Evolutionary conservation across 1,139 yeast species (phyloP).

Genomic region (Yamadazyma buinensis): DNA sequence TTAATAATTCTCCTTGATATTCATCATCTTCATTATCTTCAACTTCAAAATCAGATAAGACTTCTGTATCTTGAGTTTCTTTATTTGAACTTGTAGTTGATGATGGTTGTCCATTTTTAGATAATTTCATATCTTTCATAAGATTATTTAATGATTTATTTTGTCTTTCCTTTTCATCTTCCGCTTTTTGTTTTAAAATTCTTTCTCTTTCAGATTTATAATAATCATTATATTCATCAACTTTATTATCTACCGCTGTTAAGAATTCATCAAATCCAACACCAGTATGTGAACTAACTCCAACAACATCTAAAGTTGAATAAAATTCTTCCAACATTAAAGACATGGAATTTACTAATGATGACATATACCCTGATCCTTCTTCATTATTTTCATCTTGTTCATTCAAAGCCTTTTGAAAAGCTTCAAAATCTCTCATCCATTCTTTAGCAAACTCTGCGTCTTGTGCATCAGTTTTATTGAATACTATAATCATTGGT

Average conservation of each 20-base stretch:
- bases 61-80: slow-evolving; percentile 53
- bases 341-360: slow-evolving; percentile 90
- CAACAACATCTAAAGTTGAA: slow-evolving; percentile 86
- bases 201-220: slow-evolving; percentile 86
- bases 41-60: slow-evolving; percentile 62
- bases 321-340: slow-evolving; percentile 95
- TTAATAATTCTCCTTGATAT: slow-evolving; percentile 56
- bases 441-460: slow-evolving; percentile 90
- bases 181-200: slow-evolving; percentile 71
- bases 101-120: slow-evolving; percentile 19
- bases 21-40: slow-evolving; percentile 50
- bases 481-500: slow-evolving; percentile 96
- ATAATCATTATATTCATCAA: slow-evolving; percentile 78
- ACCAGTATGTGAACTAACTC: slow-evolving; percentile 90
- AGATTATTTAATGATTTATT: slow-evolving; percentile 66
- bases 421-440: slow-evolving; percentile 95
- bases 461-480: slow-evolving; percentile 85
- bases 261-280: slow-evolving; percentile 90
- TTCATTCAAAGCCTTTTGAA: slow-evolving; percentile 71
- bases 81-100: neutral
- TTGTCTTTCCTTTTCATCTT: slow-evolving; percentile 68
- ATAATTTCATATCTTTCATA: slow-evolving; percentile 79
- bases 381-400: slow-evolving; percentile 67
- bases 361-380: slow-evolving; percentile 85
- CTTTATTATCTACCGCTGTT: slow-evolving; percentile 78